Conservation (phyloP, 2,329 filamentous ascomycete species). For the Trichophaea hybrida region DNA sequence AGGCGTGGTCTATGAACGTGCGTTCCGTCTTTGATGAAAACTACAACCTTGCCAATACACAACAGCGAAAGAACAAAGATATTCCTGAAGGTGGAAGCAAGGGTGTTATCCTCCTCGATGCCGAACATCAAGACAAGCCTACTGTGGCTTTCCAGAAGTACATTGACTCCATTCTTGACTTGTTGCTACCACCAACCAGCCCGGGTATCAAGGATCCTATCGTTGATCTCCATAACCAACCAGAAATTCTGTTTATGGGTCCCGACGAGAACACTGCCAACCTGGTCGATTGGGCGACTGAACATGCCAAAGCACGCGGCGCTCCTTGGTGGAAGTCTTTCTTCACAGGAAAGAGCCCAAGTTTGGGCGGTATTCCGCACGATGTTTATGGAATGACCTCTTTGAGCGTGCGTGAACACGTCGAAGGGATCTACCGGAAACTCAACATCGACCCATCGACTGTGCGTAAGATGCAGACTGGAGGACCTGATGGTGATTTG, state of each 20-base stretch:
- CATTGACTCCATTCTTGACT: conserved; percentile 94
- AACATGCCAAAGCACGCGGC: conserved; percentile 72
- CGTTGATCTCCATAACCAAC: conserved; percentile 83
- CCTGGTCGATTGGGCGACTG: conserved; percentile 95
- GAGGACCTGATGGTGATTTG: conserved; percentile 88
- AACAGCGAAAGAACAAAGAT: conserved; percentile 99
- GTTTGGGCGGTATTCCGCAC: conserved; percentile 89
- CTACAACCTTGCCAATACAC: conserved; percentile 93
- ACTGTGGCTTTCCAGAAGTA: conserved; percentile 96
- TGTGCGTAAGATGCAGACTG: conserved; percentile 91
- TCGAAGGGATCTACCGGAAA: conserved; percentile 94
- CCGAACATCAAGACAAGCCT: conserved; percentile 85
- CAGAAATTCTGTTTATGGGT: conserved; percentile 97
- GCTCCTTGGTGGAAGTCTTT: conserved; percentile 99
- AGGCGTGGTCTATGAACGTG: conserved; percentile 91
- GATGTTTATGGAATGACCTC: conserved; percentile 97
- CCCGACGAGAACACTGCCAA: conserved; percentile 98
- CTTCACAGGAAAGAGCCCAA: conserved; percentile 97
- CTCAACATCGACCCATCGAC: conserved; percentile 71
- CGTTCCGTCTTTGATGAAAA: conserved; percentile 97
- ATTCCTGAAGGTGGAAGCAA: conserved; percentile 97
- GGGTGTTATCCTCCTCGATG: conserved; percentile 88
- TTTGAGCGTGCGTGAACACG: conserved; percentile 86
- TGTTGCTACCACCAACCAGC: conserved; percentile 74
- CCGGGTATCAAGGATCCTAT: conserved; percentile 98